phyloP scores from a whole-genome alignment of 305 asterid genomes.

The Salvia sclarea region DNA sequence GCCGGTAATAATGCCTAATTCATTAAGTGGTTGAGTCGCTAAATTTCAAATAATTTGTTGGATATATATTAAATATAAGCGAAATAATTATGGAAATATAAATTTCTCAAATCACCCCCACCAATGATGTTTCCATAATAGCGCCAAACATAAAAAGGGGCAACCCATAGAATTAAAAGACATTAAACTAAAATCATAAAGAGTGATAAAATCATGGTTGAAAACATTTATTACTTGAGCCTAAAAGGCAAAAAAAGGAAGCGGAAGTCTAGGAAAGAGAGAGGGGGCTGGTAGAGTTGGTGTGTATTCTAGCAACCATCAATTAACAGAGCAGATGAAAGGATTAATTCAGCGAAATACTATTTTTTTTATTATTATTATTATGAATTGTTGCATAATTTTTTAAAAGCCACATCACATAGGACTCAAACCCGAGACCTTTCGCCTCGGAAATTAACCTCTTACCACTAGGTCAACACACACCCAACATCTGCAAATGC shows the following conservation, averaged over 20 bases:
- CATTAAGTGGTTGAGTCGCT: slow-evolving; percentile 19
- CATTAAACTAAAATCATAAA: slow-evolving; percentile 24
- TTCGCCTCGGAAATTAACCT: no score
- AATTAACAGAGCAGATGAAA: neutral
- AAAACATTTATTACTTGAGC: slow-evolving; percentile 27
- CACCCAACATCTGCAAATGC: no score
- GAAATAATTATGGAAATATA: slow-evolving; percentile 21
- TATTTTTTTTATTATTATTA: no score
- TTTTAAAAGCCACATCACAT: no score
- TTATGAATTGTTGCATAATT: no score
- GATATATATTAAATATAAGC: slow-evolving; percentile 21
- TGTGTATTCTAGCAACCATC: slow-evolving; percentile 16
- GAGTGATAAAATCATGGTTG: slow-evolving; percentile 23
- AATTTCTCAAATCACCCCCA: slow-evolving; percentile 12
- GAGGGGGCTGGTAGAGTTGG: neutral
- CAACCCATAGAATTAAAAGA: slow-evolving; percentile 25
- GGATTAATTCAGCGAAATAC: no score
- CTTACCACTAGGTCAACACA: no score
- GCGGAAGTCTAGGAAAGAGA: neutral
- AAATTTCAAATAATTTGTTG: slow-evolving; percentile 17
- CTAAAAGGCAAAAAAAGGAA: neutral
- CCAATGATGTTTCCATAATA: slow-evolving; percentile 23
- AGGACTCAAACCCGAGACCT: no score
- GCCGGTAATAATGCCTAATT: slow-evolving; percentile 12
- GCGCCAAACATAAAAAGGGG: slow-evolving; percentile 16